phyloP scores from a whole-genome alignment of 305 asterid species.

The Ilex paraguariensis region DNA sequence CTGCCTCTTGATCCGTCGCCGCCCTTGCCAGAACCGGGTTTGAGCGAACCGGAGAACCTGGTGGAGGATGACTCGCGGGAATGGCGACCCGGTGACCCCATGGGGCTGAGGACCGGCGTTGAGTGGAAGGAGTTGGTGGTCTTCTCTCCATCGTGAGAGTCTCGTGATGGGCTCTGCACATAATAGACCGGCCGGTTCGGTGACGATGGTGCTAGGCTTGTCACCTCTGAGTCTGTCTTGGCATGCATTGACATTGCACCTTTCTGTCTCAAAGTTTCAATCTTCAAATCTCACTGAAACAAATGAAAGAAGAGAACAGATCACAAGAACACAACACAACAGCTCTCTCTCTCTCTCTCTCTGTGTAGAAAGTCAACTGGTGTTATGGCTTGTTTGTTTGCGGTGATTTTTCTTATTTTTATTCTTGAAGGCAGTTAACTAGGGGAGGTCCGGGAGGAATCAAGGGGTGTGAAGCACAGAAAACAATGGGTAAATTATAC shows the following conservation, averaged over 20 bases:
- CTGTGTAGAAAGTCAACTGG: too few species aligned
- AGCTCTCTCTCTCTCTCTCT: too few species aligned
- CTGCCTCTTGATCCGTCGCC: slow-evolving; percentile 12
- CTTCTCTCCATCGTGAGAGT: slow-evolving; percentile 94
- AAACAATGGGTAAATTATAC: too few species aligned
- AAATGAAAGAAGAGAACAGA: too few species aligned
- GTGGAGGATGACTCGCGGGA: slow-evolving; percentile 95
- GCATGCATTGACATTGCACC: slow-evolving; percentile 44
- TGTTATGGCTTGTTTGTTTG: too few species aligned
- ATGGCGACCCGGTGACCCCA: slow-evolving; percentile 91
- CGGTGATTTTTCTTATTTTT: too few species aligned
- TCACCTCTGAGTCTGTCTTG: slow-evolving; percentile 84
- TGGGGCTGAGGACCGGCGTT: slow-evolving; percentile 82
- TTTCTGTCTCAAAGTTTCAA: too few species aligned
- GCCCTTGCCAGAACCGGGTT: slow-evolving; percentile 56
- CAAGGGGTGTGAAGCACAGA: too few species aligned
- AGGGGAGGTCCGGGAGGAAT: too few species aligned
- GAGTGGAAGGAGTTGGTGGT: slow-evolving; percentile 86
- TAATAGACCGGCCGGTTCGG: slow-evolving; percentile 83
- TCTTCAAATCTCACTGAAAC: too few species aligned
- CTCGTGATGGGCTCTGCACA: slow-evolving; percentile 92
- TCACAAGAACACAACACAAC: too few species aligned
- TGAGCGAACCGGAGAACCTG: slow-evolving; percentile 79
- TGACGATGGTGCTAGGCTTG: slow-evolving; percentile 76
- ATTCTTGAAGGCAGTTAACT: too few species aligned